A percentile compares a stretch with the other conserved stretches of the same genome.
These are phyloP conservation scores for Rhizophora mangle DNA, from an alignment of 345 rosid genomes.

Conservation along the genomic window DNA sequence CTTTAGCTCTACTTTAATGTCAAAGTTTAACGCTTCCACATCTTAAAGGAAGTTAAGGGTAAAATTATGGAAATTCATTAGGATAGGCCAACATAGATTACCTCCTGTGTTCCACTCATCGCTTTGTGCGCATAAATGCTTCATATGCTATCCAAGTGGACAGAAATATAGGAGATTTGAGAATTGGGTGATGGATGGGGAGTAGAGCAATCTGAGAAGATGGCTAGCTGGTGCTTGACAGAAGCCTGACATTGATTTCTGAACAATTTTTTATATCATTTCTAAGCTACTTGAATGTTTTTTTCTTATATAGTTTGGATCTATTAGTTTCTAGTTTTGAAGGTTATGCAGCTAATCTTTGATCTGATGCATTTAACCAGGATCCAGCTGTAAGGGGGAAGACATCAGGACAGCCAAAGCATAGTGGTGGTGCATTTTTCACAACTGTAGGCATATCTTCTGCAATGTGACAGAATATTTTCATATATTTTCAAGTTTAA, in stretches of 20 bases:
- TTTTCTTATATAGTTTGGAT: neutral
- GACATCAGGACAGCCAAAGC: constrained; percentile 40
- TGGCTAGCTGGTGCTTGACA: neutral
- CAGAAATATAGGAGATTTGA: neutral
- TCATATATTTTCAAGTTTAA: too few species aligned
- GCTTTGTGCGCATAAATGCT: too few species aligned
- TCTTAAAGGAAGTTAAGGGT: too few species aligned
- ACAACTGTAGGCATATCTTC: constrained; percentile 41
- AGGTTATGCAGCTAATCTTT: neutral
- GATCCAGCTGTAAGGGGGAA: constrained; percentile 50
- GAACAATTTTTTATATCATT: neutral
- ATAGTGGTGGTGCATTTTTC: constrained; percentile 48
- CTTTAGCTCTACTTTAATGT: too few species aligned
- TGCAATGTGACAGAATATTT: neutral
- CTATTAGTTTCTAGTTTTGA: neutral
- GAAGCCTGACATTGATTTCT: neutral
- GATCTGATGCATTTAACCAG: constrained; percentile 23
- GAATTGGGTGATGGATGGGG: too few species aligned
- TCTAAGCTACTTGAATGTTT: neutral
- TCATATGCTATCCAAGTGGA: too few species aligned
- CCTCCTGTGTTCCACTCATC: too few species aligned
- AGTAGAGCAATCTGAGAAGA: too few species aligned
- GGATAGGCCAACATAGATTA: too few species aligned
- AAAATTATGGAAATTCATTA: too few species aligned
- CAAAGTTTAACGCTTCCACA: too few species aligned